These are phyloP conservation scores for Mortierella sp. DNA, from an alignment of 371 early-diverging fungal species.

Conservation along the genomic window DNA sequence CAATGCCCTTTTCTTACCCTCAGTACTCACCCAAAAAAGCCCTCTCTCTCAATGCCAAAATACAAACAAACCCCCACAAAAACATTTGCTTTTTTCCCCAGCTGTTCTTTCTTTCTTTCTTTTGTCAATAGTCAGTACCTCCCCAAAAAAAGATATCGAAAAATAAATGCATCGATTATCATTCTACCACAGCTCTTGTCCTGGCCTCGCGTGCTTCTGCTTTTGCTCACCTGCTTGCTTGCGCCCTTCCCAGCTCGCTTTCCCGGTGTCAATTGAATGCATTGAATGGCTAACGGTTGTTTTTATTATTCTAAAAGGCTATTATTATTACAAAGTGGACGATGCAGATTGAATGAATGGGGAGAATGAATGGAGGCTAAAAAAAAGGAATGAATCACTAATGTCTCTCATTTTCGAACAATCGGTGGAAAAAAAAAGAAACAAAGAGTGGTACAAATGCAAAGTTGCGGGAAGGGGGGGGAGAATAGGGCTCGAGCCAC, in stretches of 20 bases:
- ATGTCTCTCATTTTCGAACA: background rate
- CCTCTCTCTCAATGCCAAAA: background rate
- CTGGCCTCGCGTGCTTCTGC: background rate
- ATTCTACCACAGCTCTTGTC: background rate
- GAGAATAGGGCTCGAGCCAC: background rate
- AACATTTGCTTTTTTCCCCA: background rate
- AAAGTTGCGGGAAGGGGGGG: background rate
- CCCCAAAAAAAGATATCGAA: constrained; percentile 5
- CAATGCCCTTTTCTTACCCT: background rate
- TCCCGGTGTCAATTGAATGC: too few relatives aligned
- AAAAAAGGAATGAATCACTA: background rate
- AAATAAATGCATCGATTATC: constrained; percentile 31
- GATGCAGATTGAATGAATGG: background rate
- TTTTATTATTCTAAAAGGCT: background rate
- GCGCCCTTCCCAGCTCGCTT: background rate
- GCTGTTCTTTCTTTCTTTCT: constrained; percentile 2
- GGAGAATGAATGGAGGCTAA: background rate
- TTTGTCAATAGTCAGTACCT: constrained; percentile 2
- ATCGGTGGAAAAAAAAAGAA: background rate
- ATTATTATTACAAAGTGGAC: background rate
- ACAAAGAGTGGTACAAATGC: background rate
- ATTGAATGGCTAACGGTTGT: background rate
- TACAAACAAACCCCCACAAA: background rate
- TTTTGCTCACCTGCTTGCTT: background rate
- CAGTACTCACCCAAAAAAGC: background rate